Evolutionary conservation across 257 asterid species (phyloP).

Genomic region (Nicotiana obtusifolia): DNA sequence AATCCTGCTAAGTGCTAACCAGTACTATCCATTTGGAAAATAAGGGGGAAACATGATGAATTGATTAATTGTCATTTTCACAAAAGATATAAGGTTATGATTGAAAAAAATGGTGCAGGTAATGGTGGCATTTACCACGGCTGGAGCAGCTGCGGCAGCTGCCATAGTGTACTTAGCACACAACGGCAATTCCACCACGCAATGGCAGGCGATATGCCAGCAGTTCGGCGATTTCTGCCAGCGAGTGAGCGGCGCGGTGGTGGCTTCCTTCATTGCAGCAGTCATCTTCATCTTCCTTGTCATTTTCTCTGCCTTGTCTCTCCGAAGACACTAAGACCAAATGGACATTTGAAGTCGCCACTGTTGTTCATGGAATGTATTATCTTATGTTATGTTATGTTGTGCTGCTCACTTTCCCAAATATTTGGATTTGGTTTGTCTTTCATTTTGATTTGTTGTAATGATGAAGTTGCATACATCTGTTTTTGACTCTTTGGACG

Average conservation of each 20-base stretch:
- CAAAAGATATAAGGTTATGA: background rate
- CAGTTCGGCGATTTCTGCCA: slow-evolving; percentile 74
- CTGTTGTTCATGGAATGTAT: background rate
- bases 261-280: slow-evolving; percentile 72
- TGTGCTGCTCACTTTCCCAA: background rate
- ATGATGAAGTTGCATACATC: background rate
- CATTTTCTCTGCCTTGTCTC: slow-evolving; percentile 58
- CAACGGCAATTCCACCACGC: slow-evolving; percentile 64
- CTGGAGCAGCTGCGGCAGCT: slow-evolving; percentile 68
- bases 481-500: background rate
- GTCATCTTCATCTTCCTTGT: slow-evolving; percentile 43
- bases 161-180: slow-evolving; percentile 81
- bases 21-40: too few relatives aligned
- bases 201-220: slow-evolving; percentile 74
- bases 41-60: too few relatives aligned
- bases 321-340: slow-evolving; percentile 36
- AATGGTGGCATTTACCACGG: slow-evolving; percentile 50
- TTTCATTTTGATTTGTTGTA: background rate
- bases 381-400: background rate
- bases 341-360: background rate
- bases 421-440: background rate
- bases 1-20: too few relatives aligned
- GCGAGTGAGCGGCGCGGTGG: slow-evolving; percentile 74
- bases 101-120: slow-evolving; percentile 26
- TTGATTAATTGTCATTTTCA: too few relatives aligned